Evolutionary conservation across 805 yeast genomes (phyloP).

Genomic region (Hanseniaspora hatyaiensis): DNA sequence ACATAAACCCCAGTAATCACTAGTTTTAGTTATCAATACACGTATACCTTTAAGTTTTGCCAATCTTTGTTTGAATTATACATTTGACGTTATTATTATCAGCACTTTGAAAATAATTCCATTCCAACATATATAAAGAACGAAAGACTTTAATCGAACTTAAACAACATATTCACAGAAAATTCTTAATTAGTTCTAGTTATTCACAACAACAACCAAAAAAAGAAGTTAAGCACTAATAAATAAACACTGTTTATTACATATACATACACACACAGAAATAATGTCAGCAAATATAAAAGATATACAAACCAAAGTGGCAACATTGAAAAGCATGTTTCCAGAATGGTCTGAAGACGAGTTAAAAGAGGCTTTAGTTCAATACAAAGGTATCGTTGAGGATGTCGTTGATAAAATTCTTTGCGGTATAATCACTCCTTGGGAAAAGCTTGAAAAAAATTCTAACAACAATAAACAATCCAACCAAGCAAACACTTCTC

Average conservation of each 20-base stretch:
- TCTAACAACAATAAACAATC: slow-evolving; percentile 35
- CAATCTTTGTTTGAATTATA: too few relatives aligned
- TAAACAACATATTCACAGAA: too few relatives aligned
- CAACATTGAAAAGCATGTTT: slow-evolving; percentile 68
- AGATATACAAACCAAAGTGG: slow-evolving; percentile 33
- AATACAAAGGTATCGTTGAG: slow-evolving; percentile 58
- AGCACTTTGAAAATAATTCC: too few relatives aligned
- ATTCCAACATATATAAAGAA: too few relatives aligned
- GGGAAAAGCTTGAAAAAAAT: slow-evolving; percentile 63
- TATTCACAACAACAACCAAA: background rate
- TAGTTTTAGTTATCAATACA: too few relatives aligned
- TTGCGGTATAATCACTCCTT: slow-evolving; percentile 77
- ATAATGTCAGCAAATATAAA: slow-evolving; percentile 21
- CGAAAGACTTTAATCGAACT: too few relatives aligned
- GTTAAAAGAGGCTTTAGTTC: slow-evolving; percentile 60
- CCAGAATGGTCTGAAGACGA: slow-evolving; percentile 92
- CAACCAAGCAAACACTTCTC: slow-evolving; percentile 18
- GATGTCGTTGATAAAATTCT: slow-evolving; percentile 77
- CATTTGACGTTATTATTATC: too few relatives aligned
- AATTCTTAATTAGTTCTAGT: too few relatives aligned
- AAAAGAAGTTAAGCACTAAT: background rate
- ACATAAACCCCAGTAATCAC: too few relatives aligned
- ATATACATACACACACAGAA: background rate
- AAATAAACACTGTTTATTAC: too few relatives aligned
- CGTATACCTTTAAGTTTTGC: too few relatives aligned